Evolutionary conservation across 805 yeast species (phyloP), one percentile per base, ranked within the genome.

Genomic region (Candida tammaniensis): DNA sequence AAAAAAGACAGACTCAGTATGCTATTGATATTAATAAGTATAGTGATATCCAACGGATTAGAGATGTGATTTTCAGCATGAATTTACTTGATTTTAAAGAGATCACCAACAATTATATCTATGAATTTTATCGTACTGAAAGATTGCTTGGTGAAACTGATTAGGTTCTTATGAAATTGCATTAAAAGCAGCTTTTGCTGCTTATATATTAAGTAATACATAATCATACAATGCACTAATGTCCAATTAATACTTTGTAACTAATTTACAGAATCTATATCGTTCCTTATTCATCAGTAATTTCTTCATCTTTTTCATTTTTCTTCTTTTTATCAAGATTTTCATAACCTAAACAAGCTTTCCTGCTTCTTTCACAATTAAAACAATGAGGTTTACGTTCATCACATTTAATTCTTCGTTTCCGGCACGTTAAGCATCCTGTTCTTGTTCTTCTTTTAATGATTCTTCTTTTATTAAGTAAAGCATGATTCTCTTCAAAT

Each of bases 351-450:
- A 76, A 57, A 46, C 89, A 82, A 8, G 72, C 70, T 39, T 81
- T 79, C 49, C 75, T 75, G 16, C 78, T 67, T 37, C 81, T 70
- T 45, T 76, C 80, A 52, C 89, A 82, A 49, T 82, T 82, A 46
- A 63, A 66, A 52, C 89, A 82, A 37, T 70, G 65, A 1, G 88
- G 87, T 47, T 78, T 81, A 31, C 80, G 56, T 59, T 82, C 89
- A 55, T 82, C 89, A 56, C 89, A 82, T 59, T 82, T 82, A 49
- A 82, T 79, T 28, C 88, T 63, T 42, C 88, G 60, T 50, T 77
- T 73, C 21, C 88, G 68, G 52, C 89, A 82, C 1, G 89, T 82
- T 36, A 80, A 56, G 53, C 89, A 82, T 2, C 91, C 91, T 0
- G 88, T 81, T 48, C 84, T 65, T 2, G 88, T 82, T 33, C 89